phyloP scores from a whole-genome alignment of 1,139 yeast genomes.

The Geotrichum siamense region DNA sequence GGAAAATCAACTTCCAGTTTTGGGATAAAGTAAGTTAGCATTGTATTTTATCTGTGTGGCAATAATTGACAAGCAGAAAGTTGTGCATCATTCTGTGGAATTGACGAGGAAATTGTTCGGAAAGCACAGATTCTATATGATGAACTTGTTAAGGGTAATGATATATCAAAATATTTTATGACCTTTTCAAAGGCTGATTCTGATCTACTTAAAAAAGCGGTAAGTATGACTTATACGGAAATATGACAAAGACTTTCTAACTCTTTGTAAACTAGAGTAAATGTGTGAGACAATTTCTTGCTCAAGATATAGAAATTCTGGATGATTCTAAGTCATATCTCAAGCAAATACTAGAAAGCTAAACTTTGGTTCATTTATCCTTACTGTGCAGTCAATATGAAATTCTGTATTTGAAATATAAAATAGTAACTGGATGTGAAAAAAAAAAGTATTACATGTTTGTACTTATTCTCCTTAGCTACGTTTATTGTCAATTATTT shows the following conservation, averaged over 20 bases:
- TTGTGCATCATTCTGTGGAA: conserved; percentile 25
- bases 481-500: too few relatives aligned
- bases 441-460: too few relatives aligned
- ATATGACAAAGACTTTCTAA: neutral
- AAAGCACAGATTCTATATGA: conserved; percentile 22
- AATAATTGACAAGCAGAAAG: conserved; percentile 12
- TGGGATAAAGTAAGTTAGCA: conserved; percentile 20
- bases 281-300: neutral
- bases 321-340: too few relatives aligned
- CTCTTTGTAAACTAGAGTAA: neutral
- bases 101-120: conserved; percentile 19
- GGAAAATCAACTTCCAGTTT: conserved; percentile 23
- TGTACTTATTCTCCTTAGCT: too few relatives aligned
- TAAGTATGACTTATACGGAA: conserved; percentile 4
- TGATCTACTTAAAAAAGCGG: conserved; percentile 20
- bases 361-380: too few relatives aligned
- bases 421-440: too few relatives aligned
- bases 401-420: too few relatives aligned
- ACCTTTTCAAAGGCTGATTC: conserved; percentile 19
- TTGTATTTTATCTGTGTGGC: neutral
- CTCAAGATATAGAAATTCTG: conserved; percentile 3
- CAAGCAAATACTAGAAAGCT: too few relatives aligned
- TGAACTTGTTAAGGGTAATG: conserved; percentile 22
- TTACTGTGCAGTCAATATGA: too few relatives aligned
- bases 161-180: conserved; percentile 20